Evolutionary conservation across 306 rosid genomes (phyloP).

Genomic region (Inga leiocalycina): DNA sequence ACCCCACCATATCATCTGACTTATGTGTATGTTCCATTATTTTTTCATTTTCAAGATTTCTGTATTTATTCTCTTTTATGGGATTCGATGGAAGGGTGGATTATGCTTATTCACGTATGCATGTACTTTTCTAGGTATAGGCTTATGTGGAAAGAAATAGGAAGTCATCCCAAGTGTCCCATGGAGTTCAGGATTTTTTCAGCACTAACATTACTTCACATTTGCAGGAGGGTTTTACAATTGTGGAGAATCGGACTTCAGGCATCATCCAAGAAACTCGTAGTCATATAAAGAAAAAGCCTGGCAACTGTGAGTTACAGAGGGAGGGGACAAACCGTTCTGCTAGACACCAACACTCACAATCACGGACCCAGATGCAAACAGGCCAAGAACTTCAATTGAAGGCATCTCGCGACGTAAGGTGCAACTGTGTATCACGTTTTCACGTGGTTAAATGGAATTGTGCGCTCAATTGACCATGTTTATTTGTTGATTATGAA

Average conservation of each 20-base stretch:
- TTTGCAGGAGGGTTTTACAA: constrained; percentile 77
- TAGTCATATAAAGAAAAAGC: constrained; percentile 78
- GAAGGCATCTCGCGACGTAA: constrained; percentile 99
- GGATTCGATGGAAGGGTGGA: no score
- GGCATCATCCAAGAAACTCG: constrained; percentile 96
- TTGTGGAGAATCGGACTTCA: constrained; percentile 78
- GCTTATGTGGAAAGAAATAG: not conserved
- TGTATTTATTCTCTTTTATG: no score
- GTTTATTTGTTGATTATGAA: not conserved
- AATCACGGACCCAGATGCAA: constrained; percentile 54
- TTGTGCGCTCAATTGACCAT: constrained; percentile 10
- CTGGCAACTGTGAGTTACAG: constrained; percentile 47
- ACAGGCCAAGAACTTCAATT: constrained; percentile 87
- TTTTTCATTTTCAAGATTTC: no score
- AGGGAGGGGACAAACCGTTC: constrained; percentile 54
- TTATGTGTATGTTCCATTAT: no score
- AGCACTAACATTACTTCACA: not conserved
- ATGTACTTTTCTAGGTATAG: no score
- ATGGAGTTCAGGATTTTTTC: constrained; percentile 25
- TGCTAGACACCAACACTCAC: constrained; percentile 44
- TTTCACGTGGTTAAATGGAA: constrained; percentile 45
- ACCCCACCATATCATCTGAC: no score
- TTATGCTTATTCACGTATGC: no score
- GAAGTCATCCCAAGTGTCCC: not conserved
- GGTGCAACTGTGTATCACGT: constrained; percentile 85